Percentiles rank a stretch among this genome's conserved stretches.
These are phyloP conservation scores for Effrenium voratum DNA, from an alignment of 73 alveolate genomes.

Conservation along the genomic window DNA sequence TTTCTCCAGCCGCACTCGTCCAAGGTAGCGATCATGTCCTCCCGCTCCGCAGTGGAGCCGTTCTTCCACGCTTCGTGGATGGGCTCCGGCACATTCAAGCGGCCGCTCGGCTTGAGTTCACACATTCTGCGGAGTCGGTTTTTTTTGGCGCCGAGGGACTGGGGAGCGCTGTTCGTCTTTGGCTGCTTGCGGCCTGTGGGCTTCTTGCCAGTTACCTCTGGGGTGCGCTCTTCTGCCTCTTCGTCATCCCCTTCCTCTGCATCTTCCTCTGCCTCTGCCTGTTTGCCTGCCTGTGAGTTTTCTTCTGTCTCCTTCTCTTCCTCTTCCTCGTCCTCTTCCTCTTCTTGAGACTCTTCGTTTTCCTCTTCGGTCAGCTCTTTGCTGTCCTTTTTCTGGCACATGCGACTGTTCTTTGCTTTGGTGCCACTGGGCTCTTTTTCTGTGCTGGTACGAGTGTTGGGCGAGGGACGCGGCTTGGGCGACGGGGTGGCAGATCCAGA, in stretches of 20 bases:
- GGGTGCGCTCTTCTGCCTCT: no score
- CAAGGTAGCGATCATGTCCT: neutral
- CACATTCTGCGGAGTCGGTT: neutral
- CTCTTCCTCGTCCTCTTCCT: neutral
- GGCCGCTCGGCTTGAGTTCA: neutral
- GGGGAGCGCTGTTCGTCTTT: no score
- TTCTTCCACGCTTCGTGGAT: neutral
- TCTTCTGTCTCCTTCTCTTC: neutral
- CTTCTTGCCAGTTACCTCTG: no score
- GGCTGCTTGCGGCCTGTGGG: no score
- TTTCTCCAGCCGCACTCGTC: neutral
- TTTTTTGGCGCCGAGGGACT: no score
- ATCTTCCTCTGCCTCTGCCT: no score
- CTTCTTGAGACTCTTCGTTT: no score
- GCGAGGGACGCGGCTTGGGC: neutral
- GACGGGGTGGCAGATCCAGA: neutral
- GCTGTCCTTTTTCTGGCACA: no score
- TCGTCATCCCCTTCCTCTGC: no score
- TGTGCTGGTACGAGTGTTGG: neutral
- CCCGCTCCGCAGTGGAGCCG: no score
- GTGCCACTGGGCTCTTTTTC: neutral
- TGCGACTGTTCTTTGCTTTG: neutral
- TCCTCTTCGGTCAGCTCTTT: no score
- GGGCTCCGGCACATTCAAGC: neutral
- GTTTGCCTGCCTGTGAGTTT: neutral